Evolutionary conservation across 345 rosid species (phyloP), one percentile per base, ranked within the genome.

Genomic region (Eucalyptus regnans): DNA sequence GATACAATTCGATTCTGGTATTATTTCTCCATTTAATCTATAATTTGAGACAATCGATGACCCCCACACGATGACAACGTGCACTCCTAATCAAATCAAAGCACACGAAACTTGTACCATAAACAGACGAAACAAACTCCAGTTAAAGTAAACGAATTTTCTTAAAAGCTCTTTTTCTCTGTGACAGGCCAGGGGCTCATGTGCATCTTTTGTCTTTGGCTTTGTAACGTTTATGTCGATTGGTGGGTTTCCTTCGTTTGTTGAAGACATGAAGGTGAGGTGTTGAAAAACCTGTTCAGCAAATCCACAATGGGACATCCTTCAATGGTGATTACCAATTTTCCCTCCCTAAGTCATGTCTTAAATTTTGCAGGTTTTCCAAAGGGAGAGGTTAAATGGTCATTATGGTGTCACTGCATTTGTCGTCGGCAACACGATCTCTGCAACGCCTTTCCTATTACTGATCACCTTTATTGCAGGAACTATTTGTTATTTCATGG

Each of bases 161-260:
- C 46, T 86, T 50, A 86, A 52, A 86, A 18, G 23, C 27, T 52
- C 29, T 86, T 60, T 85, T 83, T 58, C n/a, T 33, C 64, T 71
- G 71, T 56, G 89, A 87, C 95, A 96, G 99, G 99, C 99, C 60
- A 94, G 99, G 44, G 98, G 99, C 49, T 93, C 99, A 43, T 95
- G 99, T 88, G 99, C 98, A 58, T 96, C 99, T 44, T 97, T 97
- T 31, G 99, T 97, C 84, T 96, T 97, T 84, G 99, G 99, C 71
- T 98, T 97, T 89, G 99, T 97, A 60, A 96, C 99, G 79, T 96
- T 97, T 93, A 98, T 97, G 99, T 96, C 99, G 8, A 98, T 97
- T 90, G 99, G 99, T 20, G 99, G 99, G 48, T 96, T 98, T 90
- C 99, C 99, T 93, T 98, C 99, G 17, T 98, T 96, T 87, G 98